Percentiles rank a stretch among this genome's conserved stretches.
phyloP scores from a whole-genome alignment of 2,329 filamentous ascomycete species.

The Colletotrichum trifolii region DNA sequence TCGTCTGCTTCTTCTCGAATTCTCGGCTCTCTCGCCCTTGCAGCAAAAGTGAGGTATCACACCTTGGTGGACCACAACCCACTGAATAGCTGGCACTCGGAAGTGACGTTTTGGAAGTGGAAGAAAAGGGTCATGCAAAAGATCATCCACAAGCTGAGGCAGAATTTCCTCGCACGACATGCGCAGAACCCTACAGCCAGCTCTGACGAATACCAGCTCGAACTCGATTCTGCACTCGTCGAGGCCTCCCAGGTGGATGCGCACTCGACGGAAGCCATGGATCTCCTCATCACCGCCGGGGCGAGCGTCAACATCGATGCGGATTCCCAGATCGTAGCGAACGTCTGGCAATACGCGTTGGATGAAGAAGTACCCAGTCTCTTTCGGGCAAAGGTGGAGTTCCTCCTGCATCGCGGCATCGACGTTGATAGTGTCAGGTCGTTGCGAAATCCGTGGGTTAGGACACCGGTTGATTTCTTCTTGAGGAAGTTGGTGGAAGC shows the following conservation, averaged over 20 bases:
- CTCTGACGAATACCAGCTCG: neutral
- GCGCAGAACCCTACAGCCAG: neutral
- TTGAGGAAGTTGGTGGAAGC: neutral
- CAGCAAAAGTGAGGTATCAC: neutral
- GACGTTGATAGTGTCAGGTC: neutral
- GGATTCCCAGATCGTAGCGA: neutral
- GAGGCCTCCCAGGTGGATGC: slow-evolving; percentile 5
- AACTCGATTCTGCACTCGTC: slow-evolving; percentile 11
- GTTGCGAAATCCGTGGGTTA: neutral
- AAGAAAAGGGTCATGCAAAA: slow-evolving; percentile 1
- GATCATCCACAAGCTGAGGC: neutral
- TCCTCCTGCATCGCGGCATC: slow-evolving; percentile 1
- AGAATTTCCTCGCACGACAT: neutral
- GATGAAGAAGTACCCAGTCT: slow-evolving; percentile 9
- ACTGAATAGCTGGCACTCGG: neutral
- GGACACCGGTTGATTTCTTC: slow-evolving; percentile 2
- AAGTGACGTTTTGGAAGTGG: slow-evolving; percentile 6
- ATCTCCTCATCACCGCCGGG: neutral
- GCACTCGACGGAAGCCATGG: slow-evolving; percentile 4
- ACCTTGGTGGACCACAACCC: neutral
- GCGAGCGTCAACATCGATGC: neutral
- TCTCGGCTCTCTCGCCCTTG: neutral
- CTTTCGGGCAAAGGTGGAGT: slow-evolving; percentile 13
- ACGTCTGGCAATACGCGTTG: slow-evolving; percentile 5
- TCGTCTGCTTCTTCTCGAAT: no score